Percentiles rank a stretch among this genome's conserved stretches.
These are phyloP conservation scores for Pseudopyrenochaeta lycopersici DNA, from an alignment of 2,329 filamentous ascomycete species.

Conservation along the genomic window DNA sequence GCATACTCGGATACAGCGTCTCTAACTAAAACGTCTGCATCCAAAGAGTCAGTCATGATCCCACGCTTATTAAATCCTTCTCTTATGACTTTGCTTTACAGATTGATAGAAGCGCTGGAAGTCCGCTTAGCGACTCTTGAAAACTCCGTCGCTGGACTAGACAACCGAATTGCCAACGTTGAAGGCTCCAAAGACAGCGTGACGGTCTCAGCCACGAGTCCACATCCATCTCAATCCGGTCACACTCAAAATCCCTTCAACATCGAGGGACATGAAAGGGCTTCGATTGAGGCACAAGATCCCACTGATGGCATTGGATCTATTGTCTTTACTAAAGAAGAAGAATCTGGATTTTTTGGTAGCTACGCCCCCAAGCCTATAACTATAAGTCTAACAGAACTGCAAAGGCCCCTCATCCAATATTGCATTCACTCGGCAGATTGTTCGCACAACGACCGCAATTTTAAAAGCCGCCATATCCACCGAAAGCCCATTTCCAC, in stretches of 20 bases:
- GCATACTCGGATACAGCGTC: conserved; percentile 51
- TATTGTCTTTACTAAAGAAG: conserved; percentile 48
- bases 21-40: conserved; percentile 51
- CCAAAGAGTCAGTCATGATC: conserved; percentile 45
- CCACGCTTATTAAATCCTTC: neutral
- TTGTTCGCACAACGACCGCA: conserved; percentile 41
- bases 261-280: conserved; percentile 4
- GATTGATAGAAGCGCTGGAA: conserved; percentile 8
- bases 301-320: conserved; percentile 49
- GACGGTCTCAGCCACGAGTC: neutral
- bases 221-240: neutral
- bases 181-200: neutral
- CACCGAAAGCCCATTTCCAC: conserved; percentile 4
- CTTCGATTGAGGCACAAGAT: conserved; percentile 30
- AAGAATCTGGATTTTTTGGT: conserved; percentile 50
- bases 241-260: neutral
- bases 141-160: conserved; percentile 6
- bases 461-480: conserved; percentile 5
- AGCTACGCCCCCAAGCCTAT: conserved; percentile 17
- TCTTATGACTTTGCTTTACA: neutral
- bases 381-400: neutral
- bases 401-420: conserved; percentile 52
- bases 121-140: conserved; percentile 9
- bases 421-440: conserved; percentile 52
- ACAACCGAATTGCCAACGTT: neutral